Base-by-base conservation (phyloP, 2,329 filamentous ascomycete genomes). In the Aspergillus pseudonomiae region DNA sequence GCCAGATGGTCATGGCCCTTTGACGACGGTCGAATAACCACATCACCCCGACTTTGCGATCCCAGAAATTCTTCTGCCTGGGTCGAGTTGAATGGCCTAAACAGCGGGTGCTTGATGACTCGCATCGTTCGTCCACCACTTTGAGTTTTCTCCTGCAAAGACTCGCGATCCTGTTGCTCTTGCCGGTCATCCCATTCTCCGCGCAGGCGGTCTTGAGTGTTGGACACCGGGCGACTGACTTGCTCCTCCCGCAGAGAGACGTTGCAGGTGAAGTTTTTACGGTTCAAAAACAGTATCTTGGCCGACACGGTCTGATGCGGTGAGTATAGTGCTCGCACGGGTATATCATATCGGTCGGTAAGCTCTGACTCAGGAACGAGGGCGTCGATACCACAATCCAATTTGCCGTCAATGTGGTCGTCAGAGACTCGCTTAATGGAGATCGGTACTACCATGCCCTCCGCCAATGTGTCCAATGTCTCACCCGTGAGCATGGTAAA, bases 401-500 rank as follows among this genome's bases (percentile, higher is more conserved):
- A 87, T 80, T 91, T 94, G 70, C 91, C 93, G 74, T 98, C 93
- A 66, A 96, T 91, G 78, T 97, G 96, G 73, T 97, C 93, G 63
- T 94, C 91, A 74, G 94, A 94, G 60, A 94, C 92, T 36, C 95
- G 87, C 66, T 93, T 91, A 69, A 98, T 90, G 59, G 91, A 91
- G 66, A 97, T 91, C 0, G 95, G 91, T 6, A 99, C 87, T 67
- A 97, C 92, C 94, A 98, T 98, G 69, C 91, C 92, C 72, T 94
- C 91, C 59, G 88, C 87, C 11, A 99, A 82, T 0, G 93, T 92
- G 0, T 95, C 90, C 63, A 87, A 85, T 0, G 93, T 98, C 79
- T 99, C 95, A 63, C 94, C 95, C 3, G 95, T 98, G 61, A 98
- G 88, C 90, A 97, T 97, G 45, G 93, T 95, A 78, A 98, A 99